A percentile compares a stretch with the other conserved stretches of the same genome.
phyloP scores from a whole-genome alignment of 2,329 filamentous ascomycete genomes.

The Polychaeton citri region DNA sequence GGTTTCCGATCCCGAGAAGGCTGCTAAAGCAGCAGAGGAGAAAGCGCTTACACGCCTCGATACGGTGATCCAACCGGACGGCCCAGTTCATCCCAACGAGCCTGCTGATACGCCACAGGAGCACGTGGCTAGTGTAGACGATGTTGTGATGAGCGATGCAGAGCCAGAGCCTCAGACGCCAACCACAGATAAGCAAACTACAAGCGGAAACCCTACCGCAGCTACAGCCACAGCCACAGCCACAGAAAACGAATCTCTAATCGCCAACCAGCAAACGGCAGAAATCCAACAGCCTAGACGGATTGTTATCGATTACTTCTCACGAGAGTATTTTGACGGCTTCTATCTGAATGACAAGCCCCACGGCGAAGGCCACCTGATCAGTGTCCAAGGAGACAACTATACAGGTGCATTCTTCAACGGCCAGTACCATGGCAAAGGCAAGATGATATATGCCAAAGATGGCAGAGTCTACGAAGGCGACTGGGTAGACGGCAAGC shows the following conservation, averaged over 20 bases:
- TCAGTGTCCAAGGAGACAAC: constrained; percentile 40
- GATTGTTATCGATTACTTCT: constrained; percentile 39
- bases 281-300: constrained; percentile 15
- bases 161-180: constrained; percentile 4
- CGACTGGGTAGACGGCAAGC: constrained; percentile 50
- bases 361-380: constrained; percentile 43
- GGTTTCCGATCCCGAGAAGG: not conserved
- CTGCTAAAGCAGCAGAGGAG: not conserved
- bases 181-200: constrained; percentile 1
- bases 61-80: not conserved
- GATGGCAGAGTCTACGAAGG: constrained; percentile 51
- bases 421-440: constrained; percentile 41
- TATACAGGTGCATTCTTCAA: constrained; percentile 44
- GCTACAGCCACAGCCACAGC: constrained; percentile 30
- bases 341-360: constrained; percentile 32
- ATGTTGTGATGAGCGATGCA: constrained; percentile 19
- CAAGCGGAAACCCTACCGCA: constrained; percentile 16
- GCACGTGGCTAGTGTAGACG: too few species aligned
- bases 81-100: not conserved
- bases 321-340: constrained; percentile 43
- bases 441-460: constrained; percentile 41
- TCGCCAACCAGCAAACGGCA: not conserved
- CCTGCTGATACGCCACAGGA: not conserved
- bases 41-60: not conserved
- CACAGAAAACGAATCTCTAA: too few species aligned